Evolutionary conservation across 1,284 basidiomycete genomes (phyloP).

Genomic region (Cutaneotrichosporon cutaneum): DNA sequence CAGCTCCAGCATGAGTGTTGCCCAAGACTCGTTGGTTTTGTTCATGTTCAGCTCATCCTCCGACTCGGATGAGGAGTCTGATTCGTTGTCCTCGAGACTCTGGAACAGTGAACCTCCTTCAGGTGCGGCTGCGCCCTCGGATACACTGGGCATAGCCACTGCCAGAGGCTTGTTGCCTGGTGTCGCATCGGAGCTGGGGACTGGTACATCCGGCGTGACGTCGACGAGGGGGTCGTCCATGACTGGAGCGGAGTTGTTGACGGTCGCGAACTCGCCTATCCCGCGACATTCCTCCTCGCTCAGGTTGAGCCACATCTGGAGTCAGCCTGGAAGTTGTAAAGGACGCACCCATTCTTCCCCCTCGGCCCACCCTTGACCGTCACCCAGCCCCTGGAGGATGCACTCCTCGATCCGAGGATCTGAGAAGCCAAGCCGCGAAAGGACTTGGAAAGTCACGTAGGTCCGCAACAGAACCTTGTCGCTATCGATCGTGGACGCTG

Average conservation of each 20-base stretch:
- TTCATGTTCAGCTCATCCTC: constrained; percentile 63
- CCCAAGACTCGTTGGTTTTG: constrained; percentile 44
- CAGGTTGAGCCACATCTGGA: constrained; percentile 68
- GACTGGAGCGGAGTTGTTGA: not conserved
- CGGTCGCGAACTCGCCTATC: constrained; percentile 34
- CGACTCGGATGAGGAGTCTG: constrained; percentile 28
- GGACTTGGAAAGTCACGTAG: constrained; percentile 74
- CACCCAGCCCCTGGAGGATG: constrained; percentile 52
- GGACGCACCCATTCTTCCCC: constrained; percentile 83
- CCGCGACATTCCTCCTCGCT: constrained; percentile 62
- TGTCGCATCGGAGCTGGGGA: not conserved
- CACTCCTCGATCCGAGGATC: constrained; percentile 57
- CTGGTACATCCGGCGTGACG: not conserved
- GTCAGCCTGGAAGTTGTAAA: constrained; percentile 9
- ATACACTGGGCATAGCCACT: not conserved
- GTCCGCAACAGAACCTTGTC: constrained; percentile 73
- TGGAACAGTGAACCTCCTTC: constrained; percentile 34
- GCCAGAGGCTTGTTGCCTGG: not conserved
- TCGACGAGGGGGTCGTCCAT: constrained; percentile 18
- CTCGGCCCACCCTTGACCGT: constrained; percentile 75
- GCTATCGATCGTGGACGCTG: constrained; percentile 41
- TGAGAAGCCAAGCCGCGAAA: constrained; percentile 80
- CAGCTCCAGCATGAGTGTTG: constrained; percentile 59
- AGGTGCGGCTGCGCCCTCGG: not conserved
- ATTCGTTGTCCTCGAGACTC: constrained; percentile 21